These are phyloP conservation scores for Kwoniella mangroviensis DNA, from an alignment of 768 basidiomycete species.

Conservation along the genomic window DNA sequence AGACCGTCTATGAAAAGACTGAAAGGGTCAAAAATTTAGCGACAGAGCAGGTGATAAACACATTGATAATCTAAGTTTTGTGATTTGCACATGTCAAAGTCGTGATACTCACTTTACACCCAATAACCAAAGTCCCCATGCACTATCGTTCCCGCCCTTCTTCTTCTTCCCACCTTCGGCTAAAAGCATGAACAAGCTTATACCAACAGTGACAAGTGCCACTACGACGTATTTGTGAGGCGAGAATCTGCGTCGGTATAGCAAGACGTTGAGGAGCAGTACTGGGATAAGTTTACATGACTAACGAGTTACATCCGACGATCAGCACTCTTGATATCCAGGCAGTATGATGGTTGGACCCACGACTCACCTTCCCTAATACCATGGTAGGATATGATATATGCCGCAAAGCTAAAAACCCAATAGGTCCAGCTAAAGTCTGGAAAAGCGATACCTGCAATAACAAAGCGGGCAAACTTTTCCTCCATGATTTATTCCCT, in stretches of 20 bases:
- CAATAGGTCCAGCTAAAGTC: constrained; percentile 90
- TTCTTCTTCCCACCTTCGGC: constrained; percentile 37
- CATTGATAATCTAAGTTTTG: too few relatives aligned
- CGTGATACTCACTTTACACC: constrained; percentile 54
- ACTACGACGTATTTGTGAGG: constrained; percentile 96
- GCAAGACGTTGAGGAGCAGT: constrained; percentile 89
- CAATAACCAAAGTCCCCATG: constrained; percentile 59
- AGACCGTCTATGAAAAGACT: constrained; percentile 92
- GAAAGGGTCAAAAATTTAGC: not conserved
- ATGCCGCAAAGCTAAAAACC: constrained; percentile 90
- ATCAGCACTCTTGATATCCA: not conserved
- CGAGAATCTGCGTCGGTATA: constrained; percentile 91
- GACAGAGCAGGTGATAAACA: too few relatives aligned
- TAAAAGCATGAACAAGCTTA: constrained; percentile 91
- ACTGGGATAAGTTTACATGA: constrained; percentile 98
- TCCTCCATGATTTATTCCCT: constrained; percentile 18
- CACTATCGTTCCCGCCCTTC: constrained; percentile 63
- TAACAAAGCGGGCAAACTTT: constrained; percentile 41
- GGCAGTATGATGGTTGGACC: not conserved
- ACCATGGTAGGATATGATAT: constrained; percentile 99
- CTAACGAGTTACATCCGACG: constrained; percentile 26
- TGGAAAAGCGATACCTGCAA: constrained; percentile 84
- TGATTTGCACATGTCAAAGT: too few relatives aligned
- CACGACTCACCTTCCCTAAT: constrained; percentile 70
- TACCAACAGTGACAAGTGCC: constrained; percentile 84